Conservation (phyloP, 768 basidiomycete genomes). For the Lactarius quietus region DNA sequence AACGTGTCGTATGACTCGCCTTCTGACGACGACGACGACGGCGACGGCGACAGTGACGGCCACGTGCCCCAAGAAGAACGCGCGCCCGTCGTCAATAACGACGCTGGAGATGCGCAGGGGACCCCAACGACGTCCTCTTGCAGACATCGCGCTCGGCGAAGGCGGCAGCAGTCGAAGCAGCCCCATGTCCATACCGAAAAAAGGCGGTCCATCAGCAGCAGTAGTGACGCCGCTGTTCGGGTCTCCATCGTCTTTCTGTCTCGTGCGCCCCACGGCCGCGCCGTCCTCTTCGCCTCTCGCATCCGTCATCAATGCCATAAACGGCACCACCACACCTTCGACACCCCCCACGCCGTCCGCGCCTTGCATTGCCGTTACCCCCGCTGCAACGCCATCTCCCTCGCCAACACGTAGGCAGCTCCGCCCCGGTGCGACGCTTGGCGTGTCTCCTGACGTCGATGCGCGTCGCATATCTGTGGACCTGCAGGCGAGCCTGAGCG, state of each 20-base stretch:
- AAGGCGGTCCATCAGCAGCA: neutral
- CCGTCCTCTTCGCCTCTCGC: conserved; percentile 28
- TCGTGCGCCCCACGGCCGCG: conserved; percentile 33
- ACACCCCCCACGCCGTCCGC: conserved; percentile 11
- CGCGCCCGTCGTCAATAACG: neutral
- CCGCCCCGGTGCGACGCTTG: conserved; percentile 2
- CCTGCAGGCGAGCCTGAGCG: conserved; percentile 20
- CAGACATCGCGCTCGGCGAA: conserved; percentile 22
- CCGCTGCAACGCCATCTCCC: conserved; percentile 19
- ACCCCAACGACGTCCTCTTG: conserved; percentile 23
- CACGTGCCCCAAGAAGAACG: neutral
- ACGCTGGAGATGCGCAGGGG: neutral
- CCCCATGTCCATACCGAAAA: conserved; percentile 1
- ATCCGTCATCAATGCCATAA: conserved; percentile 26
- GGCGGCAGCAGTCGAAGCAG: conserved; percentile 9
- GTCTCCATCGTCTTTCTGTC: conserved; percentile 12
- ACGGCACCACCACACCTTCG: conserved; percentile 12
- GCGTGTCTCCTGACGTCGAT: conserved; percentile 1
- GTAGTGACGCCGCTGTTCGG: conserved; percentile 1
- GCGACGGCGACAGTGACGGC: neutral
- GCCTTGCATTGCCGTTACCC: conserved; percentile 16
- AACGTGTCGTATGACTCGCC: conserved; percentile 10
- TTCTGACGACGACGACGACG: neutral
- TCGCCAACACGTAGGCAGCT: conserved; percentile 11
- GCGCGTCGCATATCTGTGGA: conserved; percentile 22